Base-by-base conservation (phyloP, 78 protist species). In the Diacronema lutheri region DNA sequence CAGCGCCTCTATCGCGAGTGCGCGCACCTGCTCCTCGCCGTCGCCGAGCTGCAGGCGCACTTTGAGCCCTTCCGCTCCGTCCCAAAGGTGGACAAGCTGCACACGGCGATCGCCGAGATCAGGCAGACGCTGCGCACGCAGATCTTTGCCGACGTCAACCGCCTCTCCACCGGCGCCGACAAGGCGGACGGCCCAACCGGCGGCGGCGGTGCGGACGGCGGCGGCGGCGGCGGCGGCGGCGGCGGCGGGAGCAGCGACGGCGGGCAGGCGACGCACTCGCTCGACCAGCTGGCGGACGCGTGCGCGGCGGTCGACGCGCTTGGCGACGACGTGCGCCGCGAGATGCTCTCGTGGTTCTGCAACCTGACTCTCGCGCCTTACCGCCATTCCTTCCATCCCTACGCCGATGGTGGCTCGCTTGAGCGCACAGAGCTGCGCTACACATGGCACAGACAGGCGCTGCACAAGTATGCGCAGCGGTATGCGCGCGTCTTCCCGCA, bases 1-100 rank as follows among this genome's bases (percentile, higher is more conserved):
- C 55, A 23, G 25, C n/a, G 77, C 21, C 68, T 79, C 61, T 89
- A 89, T 58, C 23, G 20, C 21, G 88, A 71, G 7, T 85, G 85
- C 4, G 76, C 86, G 14, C 29, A 56, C 25, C 35, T 61, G 55
- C 81, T 90, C 37, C 64, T 60, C 40, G 88, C 85, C 35, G 78
- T 80, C 31, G 16, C 37, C 5, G 37, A 66, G 20, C 85, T 90
- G 31, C 25, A 46, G n/a, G 65, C 12, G n/a, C 81, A 73, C 61
- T 90, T 90, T 55, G 87, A 74, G 46, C 7, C 13, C 23, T 86
- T 79, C 72, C 14, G 1, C 10, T 35, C 58, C 71, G 33, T 89
- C 37, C 0, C 13, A 4, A 80, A 85, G 65, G 60, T 90, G 31
- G 40, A 60, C 84, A 25, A 5, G 58, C 84, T 60, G 84, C 66